phyloP scores from a whole-genome alignment of 2,329 filamentous ascomycete species.

The Aspergillus japonicus region DNA sequence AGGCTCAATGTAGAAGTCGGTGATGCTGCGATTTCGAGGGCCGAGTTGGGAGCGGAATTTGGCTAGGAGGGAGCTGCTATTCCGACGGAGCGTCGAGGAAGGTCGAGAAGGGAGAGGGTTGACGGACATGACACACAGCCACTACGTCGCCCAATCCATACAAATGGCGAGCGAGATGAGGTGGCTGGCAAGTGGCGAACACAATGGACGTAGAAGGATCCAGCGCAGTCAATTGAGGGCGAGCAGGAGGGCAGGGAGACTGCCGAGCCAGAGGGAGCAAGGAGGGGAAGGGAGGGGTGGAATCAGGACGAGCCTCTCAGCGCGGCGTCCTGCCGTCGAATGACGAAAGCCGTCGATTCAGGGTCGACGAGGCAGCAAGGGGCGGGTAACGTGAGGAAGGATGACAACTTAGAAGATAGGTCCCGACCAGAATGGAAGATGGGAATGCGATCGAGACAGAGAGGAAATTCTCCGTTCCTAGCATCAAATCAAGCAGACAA shows the following conservation, averaged over 20 bases:
- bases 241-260: neutral
- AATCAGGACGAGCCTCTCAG: slow-evolving; percentile 5
- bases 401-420: slow-evolving; percentile 5
- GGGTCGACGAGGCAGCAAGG: slow-evolving; percentile 15
- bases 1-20: slow-evolving; percentile 61
- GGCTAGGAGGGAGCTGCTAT: slow-evolving; percentile 48
- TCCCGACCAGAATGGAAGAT: slow-evolving; percentile 4
- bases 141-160: slow-evolving; percentile 34
- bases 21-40: slow-evolving; percentile 54
- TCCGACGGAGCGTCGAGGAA: slow-evolving; percentile 39
- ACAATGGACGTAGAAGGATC: neutral
- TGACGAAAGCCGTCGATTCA: slow-evolving; percentile 6
- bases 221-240: neutral
- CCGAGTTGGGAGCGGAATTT: slow-evolving; percentile 58
- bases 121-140: slow-evolving; percentile 43
- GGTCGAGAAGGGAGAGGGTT: slow-evolving; percentile 33
- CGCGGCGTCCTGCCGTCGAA: neutral
- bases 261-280: neutral
- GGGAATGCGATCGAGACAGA: slow-evolving; percentile 12
- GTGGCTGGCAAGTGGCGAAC: slow-evolving; percentile 3
- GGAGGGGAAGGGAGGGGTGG: slow-evolving; percentile 3
- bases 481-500: neutral
- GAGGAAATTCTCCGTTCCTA: slow-evolving; percentile 19
- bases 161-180: slow-evolving; percentile 22
- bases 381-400: slow-evolving; percentile 1